These are phyloP conservation scores for Penicillium robsamsonii DNA, from an alignment of 495 filamentous ascomycete species.

Conservation along the genomic window DNA sequence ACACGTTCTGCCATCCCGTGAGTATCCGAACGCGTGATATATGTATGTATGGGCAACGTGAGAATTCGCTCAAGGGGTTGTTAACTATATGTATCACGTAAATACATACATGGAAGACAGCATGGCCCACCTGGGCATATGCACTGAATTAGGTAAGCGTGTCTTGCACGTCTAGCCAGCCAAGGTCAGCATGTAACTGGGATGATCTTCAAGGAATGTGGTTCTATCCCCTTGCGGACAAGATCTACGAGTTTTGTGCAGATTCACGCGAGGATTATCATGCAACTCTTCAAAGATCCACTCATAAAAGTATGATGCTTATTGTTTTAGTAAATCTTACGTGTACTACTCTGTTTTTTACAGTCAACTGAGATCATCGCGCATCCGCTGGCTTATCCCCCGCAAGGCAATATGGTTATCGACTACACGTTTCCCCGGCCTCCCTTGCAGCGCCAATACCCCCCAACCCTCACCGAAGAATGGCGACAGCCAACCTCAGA, in stretches of 20 bases:
- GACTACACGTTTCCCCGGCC: slow-evolving; percentile 19
- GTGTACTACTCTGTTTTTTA: not conserved
- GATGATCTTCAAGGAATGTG: slow-evolving; percentile 22
- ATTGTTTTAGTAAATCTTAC: slow-evolving; percentile 3
- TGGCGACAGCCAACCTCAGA: slow-evolving; percentile 43
- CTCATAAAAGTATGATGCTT: slow-evolving; percentile 13
- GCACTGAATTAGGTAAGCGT: slow-evolving; percentile 5
- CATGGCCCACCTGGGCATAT: not conserved
- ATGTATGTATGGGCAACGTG: slow-evolving; percentile 6
- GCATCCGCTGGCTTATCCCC: slow-evolving; percentile 15
- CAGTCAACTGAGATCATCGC: slow-evolving; percentile 15
- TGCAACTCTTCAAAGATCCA: slow-evolving; percentile 9
- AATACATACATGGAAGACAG: not conserved
- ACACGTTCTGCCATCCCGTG: slow-evolving; percentile 23
- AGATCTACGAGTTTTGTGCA: slow-evolving; percentile 19
- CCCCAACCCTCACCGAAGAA: slow-evolving; percentile 18
- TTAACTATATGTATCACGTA: not conserved
- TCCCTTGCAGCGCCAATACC: slow-evolving; percentile 51
- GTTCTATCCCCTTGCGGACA: slow-evolving; percentile 18
- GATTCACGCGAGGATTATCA: slow-evolving; percentile 27
- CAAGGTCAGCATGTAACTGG: slow-evolving; percentile 2
- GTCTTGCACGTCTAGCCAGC: slow-evolving; percentile 5
- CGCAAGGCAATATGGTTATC: slow-evolving; percentile 23
- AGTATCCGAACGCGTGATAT: slow-evolving; percentile 10
- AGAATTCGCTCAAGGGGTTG: slow-evolving; percentile 6